Percentiles rank a stretch among this genome's conserved stretches.
Conservation (phyloP, 1,139 yeast genomes). For the Pneumocystis oryctolagi region DNA sequence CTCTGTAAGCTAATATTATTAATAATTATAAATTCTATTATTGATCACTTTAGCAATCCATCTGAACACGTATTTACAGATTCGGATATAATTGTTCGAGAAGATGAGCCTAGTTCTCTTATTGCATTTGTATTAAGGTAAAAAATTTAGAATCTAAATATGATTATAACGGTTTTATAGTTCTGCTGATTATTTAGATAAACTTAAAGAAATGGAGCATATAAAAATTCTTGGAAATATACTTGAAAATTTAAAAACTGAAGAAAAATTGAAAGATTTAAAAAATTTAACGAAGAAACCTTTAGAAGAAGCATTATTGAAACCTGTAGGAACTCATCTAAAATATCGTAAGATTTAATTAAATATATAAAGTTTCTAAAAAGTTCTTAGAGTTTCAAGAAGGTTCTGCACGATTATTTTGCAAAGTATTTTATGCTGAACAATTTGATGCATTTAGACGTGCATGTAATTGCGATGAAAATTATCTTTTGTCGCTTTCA, state of each 20-base stretch:
- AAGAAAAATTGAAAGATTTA: background rate
- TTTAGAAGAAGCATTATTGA: constrained; percentile 58
- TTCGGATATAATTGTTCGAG: constrained; percentile 84
- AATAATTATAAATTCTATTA: background rate
- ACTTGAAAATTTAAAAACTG: background rate
- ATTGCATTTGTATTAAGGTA: constrained; percentile 65
- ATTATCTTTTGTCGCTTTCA: constrained; percentile 75
- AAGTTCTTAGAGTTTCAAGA: constrained; percentile 45
- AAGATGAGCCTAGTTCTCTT: constrained; percentile 90
- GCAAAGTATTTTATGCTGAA: constrained; percentile 88
- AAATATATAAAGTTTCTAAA: background rate
- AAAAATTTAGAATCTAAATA: background rate
- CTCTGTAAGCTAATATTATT: constrained; percentile 32
- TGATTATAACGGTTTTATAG: constrained; percentile 9
- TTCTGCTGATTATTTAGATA: constrained; percentile 15
- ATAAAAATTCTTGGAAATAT: background rate
- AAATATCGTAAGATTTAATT: constrained; percentile 40
- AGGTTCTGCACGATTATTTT: constrained; percentile 66
- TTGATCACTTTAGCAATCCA: constrained; percentile 25
- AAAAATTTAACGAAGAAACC: constrained; percentile 5
- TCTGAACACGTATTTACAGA: constrained; percentile 89
- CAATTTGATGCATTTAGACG: constrained; percentile 89
- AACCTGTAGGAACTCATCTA: constrained; percentile 74
- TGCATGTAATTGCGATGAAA: constrained; percentile 63
- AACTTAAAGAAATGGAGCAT: constrained; percentile 3